phyloP scores from a whole-genome alignment of 2,329 filamentous ascomycete genomes.

The Penicillium sp. region DNA sequence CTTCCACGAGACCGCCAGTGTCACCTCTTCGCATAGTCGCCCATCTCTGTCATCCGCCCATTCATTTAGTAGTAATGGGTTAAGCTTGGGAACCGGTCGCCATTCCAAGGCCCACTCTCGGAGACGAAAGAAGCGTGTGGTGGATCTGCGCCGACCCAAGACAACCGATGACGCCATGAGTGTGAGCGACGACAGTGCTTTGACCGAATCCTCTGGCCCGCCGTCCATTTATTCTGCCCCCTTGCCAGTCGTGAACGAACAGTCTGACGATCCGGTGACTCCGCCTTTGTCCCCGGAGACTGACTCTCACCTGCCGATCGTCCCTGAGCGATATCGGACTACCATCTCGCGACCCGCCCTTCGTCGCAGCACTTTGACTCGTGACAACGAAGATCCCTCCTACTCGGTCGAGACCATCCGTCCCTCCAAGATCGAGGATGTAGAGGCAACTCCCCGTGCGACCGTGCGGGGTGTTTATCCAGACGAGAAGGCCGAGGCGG shows the following conservation, averaged over 20 bases:
- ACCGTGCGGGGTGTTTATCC: conserved; percentile 25
- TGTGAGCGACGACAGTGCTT: conserved; percentile 46
- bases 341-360: conserved; percentile 31
- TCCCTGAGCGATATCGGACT: conserved; percentile 37
- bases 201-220: conserved; percentile 45
- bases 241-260: conserved; percentile 61
- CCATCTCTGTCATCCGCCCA: conserved; percentile 36
- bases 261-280: conserved; percentile 57
- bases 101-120: conserved; percentile 49
- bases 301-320: conserved; percentile 34
- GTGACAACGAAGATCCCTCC: conserved; percentile 29
- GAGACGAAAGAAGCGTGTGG: conserved; percentile 52
- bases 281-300: conserved; percentile 52
- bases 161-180: conserved; percentile 44
- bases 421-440: conserved; percentile 25
- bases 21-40: conserved; percentile 67
- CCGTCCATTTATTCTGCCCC: conserved; percentile 56
- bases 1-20: conserved; percentile 68
- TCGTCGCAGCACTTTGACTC: conserved; percentile 27
- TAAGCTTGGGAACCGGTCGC: conserved; percentile 44
- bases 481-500: conserved; percentile 33
- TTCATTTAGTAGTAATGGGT: conserved; percentile 42
- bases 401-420: conserved; percentile 29
- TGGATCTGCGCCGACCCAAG: conserved; percentile 49
- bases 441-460: conserved; percentile 39